Percentiles rank a stretch among this genome's conserved stretches.
These are phyloP conservation scores for Monilinia aucupariae DNA, from an alignment of 2,329 filamentous ascomycete genomes.

Conservation along the genomic window DNA sequence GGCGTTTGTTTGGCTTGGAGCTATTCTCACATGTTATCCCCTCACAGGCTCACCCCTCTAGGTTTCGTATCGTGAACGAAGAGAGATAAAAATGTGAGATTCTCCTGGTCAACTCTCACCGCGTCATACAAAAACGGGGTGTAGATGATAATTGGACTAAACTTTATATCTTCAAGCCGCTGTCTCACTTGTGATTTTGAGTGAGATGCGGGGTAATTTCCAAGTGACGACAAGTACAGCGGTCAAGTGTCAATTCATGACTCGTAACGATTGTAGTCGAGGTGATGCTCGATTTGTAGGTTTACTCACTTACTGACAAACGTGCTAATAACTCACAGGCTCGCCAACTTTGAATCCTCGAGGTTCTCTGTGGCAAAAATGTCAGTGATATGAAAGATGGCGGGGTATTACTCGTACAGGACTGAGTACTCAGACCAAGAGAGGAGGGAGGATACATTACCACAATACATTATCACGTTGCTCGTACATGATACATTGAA, in stretches of 20 bases:
- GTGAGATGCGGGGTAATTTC: slow-evolving; percentile 1
- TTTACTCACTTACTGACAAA: not conserved
- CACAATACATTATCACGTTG: not conserved
- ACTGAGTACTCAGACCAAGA: not conserved
- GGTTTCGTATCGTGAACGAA: not conserved
- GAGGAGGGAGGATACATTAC: not conserved
- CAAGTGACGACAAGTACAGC: not conserved
- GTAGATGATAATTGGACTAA: not conserved
- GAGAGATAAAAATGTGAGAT: slow-evolving; percentile 6
- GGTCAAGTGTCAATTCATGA: not conserved
- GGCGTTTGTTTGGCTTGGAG: not conserved
- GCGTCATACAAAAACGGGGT: not conserved
- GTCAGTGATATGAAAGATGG: not conserved
- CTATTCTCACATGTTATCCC: not conserved
- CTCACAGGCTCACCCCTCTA: not conserved
- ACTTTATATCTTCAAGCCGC: not conserved
- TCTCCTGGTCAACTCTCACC: not conserved
- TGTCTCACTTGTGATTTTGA: not conserved
- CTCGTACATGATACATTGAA: not conserved
- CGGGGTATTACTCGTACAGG: not conserved
- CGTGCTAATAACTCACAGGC: not conserved
- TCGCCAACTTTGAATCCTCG: not conserved
- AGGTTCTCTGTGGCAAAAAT: not conserved
- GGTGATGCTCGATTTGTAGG: not conserved
- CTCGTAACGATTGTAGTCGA: not conserved